Base-by-base conservation (phyloP, 2,329 filamentous ascomycete genomes). In the Claviceps lovelessii region DNA sequence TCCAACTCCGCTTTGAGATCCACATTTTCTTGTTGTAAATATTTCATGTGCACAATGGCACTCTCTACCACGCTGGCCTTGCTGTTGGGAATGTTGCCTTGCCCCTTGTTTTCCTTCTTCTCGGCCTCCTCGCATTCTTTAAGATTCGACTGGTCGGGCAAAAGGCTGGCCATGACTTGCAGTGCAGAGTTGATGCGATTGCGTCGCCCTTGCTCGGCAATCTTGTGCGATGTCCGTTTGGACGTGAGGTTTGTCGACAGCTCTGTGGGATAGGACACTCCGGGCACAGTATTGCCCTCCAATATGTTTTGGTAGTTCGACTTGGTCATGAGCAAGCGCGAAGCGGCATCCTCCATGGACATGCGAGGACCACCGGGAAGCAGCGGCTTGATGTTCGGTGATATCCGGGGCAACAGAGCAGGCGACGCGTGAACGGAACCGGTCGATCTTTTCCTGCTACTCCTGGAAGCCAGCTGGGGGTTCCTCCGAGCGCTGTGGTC, bases 281-380 rank as follows among this genome's bases (percentile, higher is more conserved):
- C 91, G 0, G 90, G 90, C 0, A 96, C 82, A 55, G 85, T 84
- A 52, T 90, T 97, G 51, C 93, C 93, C 67, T 97, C 93, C 11
- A 98, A 73, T 42, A 98, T 93, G 63, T 96, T 95, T 64, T 97
- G 91, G 64, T 98, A 98, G 65, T 98, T 98, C 2, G 91, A 97
- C 68, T 97, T 97, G 17, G 88, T 89, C 41, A 90, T 88, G 33
- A 98, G 77, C 48, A 97, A 78, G 33, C 89, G 78, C n/a, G 80
- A 84, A 0, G 81, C 77, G 1, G 79, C 76, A 61, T 82, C 79
- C 60, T 83, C 80, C 5, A 74, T 75, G 1, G 78, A 74, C 55
- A 76, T 70, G 3, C 76, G 76, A 4, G 73, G 64, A 0, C 69
- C 68, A 31, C 72, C 84, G 23, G 90, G 89, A 49, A 96, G 77